These are phyloP conservation scores for Chaetomiaceae sp. DNA, from an alignment of 2,329 filamentous ascomycete species.

Conservation along the genomic window DNA sequence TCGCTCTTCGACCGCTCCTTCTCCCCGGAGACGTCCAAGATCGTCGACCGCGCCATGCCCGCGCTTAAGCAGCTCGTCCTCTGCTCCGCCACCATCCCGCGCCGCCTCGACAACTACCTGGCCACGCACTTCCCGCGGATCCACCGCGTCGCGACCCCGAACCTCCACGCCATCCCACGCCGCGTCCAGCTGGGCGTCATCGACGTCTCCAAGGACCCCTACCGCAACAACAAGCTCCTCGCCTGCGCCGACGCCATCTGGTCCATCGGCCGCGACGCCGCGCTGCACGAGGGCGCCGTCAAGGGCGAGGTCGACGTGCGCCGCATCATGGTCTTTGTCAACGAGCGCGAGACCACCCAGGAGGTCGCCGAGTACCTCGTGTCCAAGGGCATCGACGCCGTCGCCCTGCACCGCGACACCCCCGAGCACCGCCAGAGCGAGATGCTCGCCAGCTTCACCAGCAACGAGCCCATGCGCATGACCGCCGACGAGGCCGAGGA, in stretches of 20 bases:
- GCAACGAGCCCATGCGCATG: constrained; percentile 36
- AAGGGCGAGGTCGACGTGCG: constrained; percentile 63
- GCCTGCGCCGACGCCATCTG: constrained; percentile 95
- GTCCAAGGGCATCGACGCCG: constrained; percentile 82
- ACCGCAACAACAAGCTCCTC: constrained; percentile 85
- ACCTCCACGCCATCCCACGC: constrained; percentile 91
- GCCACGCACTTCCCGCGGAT: constrained; percentile 77
- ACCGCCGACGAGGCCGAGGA: constrained; percentile 6
- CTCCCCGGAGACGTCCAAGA: constrained; percentile 71
- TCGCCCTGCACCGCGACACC: constrained; percentile 80
- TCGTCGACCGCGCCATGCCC: constrained; percentile 76
- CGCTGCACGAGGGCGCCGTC: constrained; percentile 51
- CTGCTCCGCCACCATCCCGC: constrained; percentile 93
- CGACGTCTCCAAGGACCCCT: constrained; percentile 87
- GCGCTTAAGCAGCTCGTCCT: constrained; percentile 82
- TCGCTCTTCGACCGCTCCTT: constrained; percentile 94
- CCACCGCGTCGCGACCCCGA: constrained; percentile 83
- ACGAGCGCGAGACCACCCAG: constrained; percentile 84
- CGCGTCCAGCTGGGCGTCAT: constrained; percentile 91
- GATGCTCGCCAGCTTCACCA: constrained; percentile 70
- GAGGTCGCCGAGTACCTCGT: constrained; percentile 74
- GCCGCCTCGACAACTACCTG: constrained; percentile 81
- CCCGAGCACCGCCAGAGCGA: constrained; percentile 71
- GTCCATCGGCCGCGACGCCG: constrained; percentile 76
- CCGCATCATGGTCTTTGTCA: constrained; percentile 91